Percentiles rank a stretch among this genome's conserved stretches.
Evolutionary conservation across 1,284 basidiomycete genomes (phyloP).

Genomic region (Fomes fomentarius): DNA sequence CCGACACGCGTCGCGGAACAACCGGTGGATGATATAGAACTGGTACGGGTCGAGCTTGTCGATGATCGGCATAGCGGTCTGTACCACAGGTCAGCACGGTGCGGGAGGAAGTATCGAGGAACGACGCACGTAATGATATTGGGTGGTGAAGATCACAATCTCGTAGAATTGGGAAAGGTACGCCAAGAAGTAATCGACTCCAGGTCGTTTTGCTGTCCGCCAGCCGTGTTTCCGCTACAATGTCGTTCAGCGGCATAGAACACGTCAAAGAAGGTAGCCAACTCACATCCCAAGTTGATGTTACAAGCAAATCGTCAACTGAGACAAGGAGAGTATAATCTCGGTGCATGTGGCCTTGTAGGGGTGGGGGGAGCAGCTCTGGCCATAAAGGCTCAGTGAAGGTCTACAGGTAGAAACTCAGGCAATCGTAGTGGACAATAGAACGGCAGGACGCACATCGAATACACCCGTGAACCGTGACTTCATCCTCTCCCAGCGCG

Average conservation of each 20-base stretch:
- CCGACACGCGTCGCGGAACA: slow-evolving; percentile 90
- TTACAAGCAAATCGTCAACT: slow-evolving; percentile 90
- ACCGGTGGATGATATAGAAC: slow-evolving; percentile 86
- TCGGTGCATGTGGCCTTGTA: slow-evolving; percentile 84
- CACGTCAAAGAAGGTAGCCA: background rate
- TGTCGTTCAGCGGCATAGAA: slow-evolving; percentile 6
- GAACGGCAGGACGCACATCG: slow-evolving; percentile 48
- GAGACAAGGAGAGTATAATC: slow-evolving; percentile 94
- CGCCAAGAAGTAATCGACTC: slow-evolving; percentile 96
- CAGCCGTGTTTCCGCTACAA: slow-evolving; percentile 81
- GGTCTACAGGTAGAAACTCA: slow-evolving; percentile 49
- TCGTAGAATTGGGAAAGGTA: slow-evolving; percentile 99
- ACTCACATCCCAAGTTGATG: slow-evolving; percentile 92
- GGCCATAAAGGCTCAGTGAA: slow-evolving; percentile 94
- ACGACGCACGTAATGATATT: slow-evolving; percentile 82
- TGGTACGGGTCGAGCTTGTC: slow-evolving; percentile 96
- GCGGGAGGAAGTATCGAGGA: background rate
- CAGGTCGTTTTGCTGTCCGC: slow-evolving; percentile 93
- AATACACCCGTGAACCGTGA: slow-evolving; percentile 63
- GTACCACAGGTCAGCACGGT: slow-evolving; percentile 6
- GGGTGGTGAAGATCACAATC: slow-evolving; percentile 94
- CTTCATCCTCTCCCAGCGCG: slow-evolving; percentile 64
- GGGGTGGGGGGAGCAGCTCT: slow-evolving; percentile 88
- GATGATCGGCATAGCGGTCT: slow-evolving; percentile 90
- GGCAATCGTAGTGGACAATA: background rate